A percentile compares a stretch with the other conserved stretches of the same genome.
phyloP scores from a whole-genome alignment of 1,284 basidiomycete genomes.

The Trametes versicolor region DNA sequence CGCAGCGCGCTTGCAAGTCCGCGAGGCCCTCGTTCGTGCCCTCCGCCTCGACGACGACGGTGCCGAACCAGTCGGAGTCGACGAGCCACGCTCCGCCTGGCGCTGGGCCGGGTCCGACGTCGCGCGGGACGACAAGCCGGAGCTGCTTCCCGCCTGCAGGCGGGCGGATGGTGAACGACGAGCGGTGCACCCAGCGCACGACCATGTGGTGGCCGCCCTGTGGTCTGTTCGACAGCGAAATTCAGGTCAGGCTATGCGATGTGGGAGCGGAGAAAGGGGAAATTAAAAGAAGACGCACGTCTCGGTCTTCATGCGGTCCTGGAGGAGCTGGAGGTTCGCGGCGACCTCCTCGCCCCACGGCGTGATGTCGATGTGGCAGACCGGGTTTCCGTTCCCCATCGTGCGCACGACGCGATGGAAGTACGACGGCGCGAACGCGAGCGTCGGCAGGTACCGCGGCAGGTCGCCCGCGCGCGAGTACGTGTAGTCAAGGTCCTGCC shows the following conservation, averaged over 20 bases:
- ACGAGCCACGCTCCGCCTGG: constrained; percentile 59
- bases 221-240: constrained; percentile 56
- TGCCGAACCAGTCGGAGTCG: constrained; percentile 83
- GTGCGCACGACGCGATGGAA: constrained; percentile 83
- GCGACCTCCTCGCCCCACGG: constrained; percentile 83
- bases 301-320: constrained; percentile 80
- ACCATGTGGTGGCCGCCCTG: constrained; percentile 82
- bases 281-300: constrained; percentile 61
- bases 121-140: constrained; percentile 40
- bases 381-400: constrained; percentile 67
- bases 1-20: constrained; percentile 80
- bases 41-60: constrained; percentile 81
- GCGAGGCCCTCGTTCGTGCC: constrained; percentile 84
- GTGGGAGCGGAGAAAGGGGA: not conserved
- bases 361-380: constrained; percentile 75
- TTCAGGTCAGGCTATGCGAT: no score
- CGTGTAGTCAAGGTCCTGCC: constrained; percentile 82
- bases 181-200: constrained; percentile 83
- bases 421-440: constrained; percentile 84
- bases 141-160: constrained; percentile 40
- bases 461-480: constrained; percentile 79
- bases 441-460: constrained; percentile 76
- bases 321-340: constrained; percentile 74
- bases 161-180: constrained; percentile 72
- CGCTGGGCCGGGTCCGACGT: constrained; percentile 40